These are phyloP conservation scores for Pholiota molesta DNA, from an alignment of 768 basidiomycete genomes.

Conservation along the genomic window DNA sequence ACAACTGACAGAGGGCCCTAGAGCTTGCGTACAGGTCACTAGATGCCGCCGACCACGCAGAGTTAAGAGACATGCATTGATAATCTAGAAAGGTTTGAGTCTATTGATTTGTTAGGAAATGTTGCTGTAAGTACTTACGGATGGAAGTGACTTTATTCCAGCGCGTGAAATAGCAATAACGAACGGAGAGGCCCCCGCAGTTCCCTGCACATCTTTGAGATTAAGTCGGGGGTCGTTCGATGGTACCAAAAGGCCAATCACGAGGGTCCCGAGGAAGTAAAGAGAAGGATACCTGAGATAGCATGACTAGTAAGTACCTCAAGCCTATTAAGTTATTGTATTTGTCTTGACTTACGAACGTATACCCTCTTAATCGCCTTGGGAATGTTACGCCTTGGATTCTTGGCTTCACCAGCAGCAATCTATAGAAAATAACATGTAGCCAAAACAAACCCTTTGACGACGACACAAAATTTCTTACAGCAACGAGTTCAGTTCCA, in stretches of 20 bases:
- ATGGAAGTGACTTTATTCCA: slow-evolving; percentile 84
- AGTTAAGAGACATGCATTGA: slow-evolving; percentile 86
- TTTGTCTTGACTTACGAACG: slow-evolving; percentile 46
- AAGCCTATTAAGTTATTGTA: not conserved
- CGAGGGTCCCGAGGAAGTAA: slow-evolving; percentile 69
- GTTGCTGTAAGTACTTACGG: slow-evolving; percentile 44
- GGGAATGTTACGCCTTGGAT: slow-evolving; percentile 69
- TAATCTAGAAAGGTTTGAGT: slow-evolving; percentile 47
- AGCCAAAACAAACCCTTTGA: slow-evolving; percentile 3
- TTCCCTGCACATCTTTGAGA: slow-evolving; percentile 54
- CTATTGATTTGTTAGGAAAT: not conserved
- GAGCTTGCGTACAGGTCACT: slow-evolving; percentile 91
- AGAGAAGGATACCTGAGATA: slow-evolving; percentile 73
- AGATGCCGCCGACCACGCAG: slow-evolving; percentile 91
- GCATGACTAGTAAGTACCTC: no score
- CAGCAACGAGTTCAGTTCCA: slow-evolving; percentile 93
- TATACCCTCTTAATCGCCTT: slow-evolving; percentile 74
- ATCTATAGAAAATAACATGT: slow-evolving; percentile 45
- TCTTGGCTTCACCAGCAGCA: slow-evolving; percentile 90
- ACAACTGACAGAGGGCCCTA: slow-evolving; percentile 73
- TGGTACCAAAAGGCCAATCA: slow-evolving; percentile 88
- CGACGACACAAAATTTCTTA: slow-evolving; percentile 40
- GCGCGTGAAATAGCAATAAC: slow-evolving; percentile 87
- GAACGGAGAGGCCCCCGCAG: slow-evolving; percentile 81
- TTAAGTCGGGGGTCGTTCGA: slow-evolving; percentile 61